phyloP scores from a whole-genome alignment of 1,284 basidiomycete genomes.

The Sporisorium iseilematis-ciliati region DNA sequence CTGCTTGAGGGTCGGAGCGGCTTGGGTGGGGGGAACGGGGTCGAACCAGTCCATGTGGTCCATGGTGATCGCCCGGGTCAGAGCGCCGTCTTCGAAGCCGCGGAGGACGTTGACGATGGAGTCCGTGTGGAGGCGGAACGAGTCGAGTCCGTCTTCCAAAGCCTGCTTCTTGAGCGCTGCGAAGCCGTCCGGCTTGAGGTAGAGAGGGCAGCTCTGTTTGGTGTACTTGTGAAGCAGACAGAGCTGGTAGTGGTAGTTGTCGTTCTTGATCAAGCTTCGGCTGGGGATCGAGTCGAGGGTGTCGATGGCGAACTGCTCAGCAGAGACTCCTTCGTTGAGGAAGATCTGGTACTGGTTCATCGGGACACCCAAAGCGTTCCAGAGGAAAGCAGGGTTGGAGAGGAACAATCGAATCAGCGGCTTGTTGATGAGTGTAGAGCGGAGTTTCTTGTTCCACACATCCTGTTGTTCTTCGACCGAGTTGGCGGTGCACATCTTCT shows the following conservation, averaged over 20 bases:
- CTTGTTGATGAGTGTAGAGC: slow-evolving; percentile 78
- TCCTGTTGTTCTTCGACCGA: slow-evolving; percentile 76
- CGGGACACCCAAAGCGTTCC: slow-evolving; percentile 85
- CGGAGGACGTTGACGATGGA: slow-evolving; percentile 78
- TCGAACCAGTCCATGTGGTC: slow-evolving; percentile 83
- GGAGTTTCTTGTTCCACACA: slow-evolving; percentile 77
- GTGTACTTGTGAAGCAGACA: slow-evolving; percentile 78
- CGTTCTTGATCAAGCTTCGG: slow-evolving; percentile 59
- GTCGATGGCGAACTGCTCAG: slow-evolving; percentile 68
- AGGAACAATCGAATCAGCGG: slow-evolving; percentile 76
- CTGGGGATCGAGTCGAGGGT: slow-evolving; percentile 67
- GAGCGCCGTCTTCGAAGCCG: slow-evolving; percentile 59
- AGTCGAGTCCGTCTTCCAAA: slow-evolving; percentile 73
- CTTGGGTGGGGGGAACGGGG: slow-evolving; percentile 72
- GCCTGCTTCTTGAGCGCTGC: slow-evolving; percentile 75
- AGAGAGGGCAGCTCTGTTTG: slow-evolving; percentile 78
- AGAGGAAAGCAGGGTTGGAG: slow-evolving; percentile 75
- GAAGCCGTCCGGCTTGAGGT: slow-evolving; percentile 79
- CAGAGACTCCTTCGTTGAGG: slow-evolving; percentile 75
- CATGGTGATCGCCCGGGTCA: slow-evolving; percentile 76
- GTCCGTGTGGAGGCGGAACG: slow-evolving; percentile 83
- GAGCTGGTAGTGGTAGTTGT: slow-evolving; percentile 70
- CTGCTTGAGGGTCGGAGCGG: slow-evolving; percentile 69
- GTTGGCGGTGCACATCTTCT: slow-evolving; percentile 75
- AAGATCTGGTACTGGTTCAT: slow-evolving; percentile 81